A percentile compares a stretch with the other conserved stretches of the same genome.
Evolutionary conservation across 2,329 filamentous ascomycete species (phyloP).

Genomic region (Penicillium oxalicum): DNA sequence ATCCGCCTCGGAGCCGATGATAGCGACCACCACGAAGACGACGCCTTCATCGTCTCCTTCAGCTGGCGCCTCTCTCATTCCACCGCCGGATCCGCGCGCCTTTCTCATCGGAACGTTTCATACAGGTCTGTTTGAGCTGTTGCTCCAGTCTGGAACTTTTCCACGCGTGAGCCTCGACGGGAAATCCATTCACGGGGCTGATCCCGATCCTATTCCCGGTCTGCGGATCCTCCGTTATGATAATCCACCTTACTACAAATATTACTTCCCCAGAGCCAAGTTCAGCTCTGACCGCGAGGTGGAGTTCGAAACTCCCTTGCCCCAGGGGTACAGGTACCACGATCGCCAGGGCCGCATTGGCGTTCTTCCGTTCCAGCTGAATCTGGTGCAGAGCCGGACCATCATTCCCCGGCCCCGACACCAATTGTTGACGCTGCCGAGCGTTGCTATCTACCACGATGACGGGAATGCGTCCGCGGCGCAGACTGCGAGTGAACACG

Average conservation of each 20-base stretch:
- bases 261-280: slow-evolving; percentile 25
- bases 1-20: background rate
- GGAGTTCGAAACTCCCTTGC: slow-evolving; percentile 14
- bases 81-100: slow-evolving; percentile 21
- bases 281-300: slow-evolving; percentile 8
- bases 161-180: background rate
- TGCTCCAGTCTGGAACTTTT: slow-evolving; percentile 19
- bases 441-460: slow-evolving; percentile 32
- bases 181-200: background rate
- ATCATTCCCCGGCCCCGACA: slow-evolving; percentile 33
- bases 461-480: background rate
- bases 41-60: background rate
- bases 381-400: slow-evolving; percentile 36
- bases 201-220: slow-evolving; percentile 12
- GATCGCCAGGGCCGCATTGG: slow-evolving; percentile 22
- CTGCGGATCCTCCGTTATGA: slow-evolving; percentile 26
- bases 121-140: slow-evolving; percentile 26
- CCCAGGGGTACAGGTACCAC: slow-evolving; percentile 28
- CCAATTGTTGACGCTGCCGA: slow-evolving; percentile 28
- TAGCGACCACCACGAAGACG: too few relatives aligned
- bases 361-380: slow-evolving; percentile 27
- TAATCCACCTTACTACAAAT: slow-evolving; percentile 32
- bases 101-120: slow-evolving; percentile 37
- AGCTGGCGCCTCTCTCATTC: slow-evolving; percentile 18
- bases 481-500: background rate